Evolutionary conservation across 805 yeast genomes (phyloP).

Genomic region (Ogataea siamensis): DNA sequence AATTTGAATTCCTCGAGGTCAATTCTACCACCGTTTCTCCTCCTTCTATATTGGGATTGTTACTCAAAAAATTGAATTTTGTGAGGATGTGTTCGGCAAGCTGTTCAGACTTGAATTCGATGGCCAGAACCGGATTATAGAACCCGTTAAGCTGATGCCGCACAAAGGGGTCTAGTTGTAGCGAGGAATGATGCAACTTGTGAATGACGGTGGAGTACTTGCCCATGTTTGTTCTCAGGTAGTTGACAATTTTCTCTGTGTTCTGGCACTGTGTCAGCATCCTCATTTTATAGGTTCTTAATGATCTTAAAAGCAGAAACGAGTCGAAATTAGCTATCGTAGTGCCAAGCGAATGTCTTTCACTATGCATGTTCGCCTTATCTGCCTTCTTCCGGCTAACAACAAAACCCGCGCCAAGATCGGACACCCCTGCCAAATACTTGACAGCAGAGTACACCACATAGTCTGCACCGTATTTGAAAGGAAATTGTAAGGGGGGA

Average conservation of each 20-base stretch:
- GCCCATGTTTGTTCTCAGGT: slow-evolving; percentile 34
- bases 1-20: slow-evolving; percentile 35
- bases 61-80: slow-evolving; percentile 47
- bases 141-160: slow-evolving; percentile 41
- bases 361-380: slow-evolving; percentile 36
- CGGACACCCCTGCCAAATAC: slow-evolving; percentile 55
- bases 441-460: slow-evolving; percentile 57
- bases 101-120: slow-evolving; percentile 36
- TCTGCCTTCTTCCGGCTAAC: slow-evolving; percentile 39
- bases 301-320: slow-evolving; percentile 45
- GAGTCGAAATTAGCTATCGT: slow-evolving; percentile 52
- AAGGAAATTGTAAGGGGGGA: slow-evolving; percentile 54
- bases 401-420: slow-evolving; percentile 51
- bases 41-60: slow-evolving; percentile 45
- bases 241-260: slow-evolving; percentile 42
- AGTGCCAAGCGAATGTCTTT: slow-evolving; percentile 47
- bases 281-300: slow-evolving; percentile 51
- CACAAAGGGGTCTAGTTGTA: slow-evolving; percentile 42
- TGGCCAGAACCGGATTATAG: slow-evolving; percentile 48
- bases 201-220: slow-evolving; percentile 36
- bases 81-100: slow-evolving; percentile 42
- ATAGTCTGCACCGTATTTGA: slow-evolving; percentile 49
- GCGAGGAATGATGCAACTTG: slow-evolving; percentile 45
- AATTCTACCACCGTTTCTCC: slow-evolving; percentile 56
- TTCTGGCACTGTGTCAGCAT: slow-evolving; percentile 45